phyloP scores from a whole-genome alignment of 139 green algal species.

The Chlamydomonas sp. region DNA sequence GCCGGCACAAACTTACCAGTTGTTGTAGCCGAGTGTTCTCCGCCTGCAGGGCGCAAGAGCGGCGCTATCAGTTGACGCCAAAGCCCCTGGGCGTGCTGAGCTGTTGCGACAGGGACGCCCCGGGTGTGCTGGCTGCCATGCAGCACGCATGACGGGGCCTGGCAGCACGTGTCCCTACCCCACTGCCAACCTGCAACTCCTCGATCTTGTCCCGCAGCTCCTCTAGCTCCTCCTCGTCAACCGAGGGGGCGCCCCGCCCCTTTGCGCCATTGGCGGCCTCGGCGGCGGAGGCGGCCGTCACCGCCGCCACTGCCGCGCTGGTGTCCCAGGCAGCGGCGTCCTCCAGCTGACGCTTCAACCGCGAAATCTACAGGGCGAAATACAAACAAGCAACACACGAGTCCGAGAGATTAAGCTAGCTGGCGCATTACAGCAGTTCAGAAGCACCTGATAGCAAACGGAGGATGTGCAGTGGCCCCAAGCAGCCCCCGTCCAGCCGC shows the following conservation, averaged over 20 bases:
- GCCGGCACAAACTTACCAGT: conserved; percentile 44
- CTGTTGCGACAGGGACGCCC: no score
- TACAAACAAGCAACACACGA: neutral
- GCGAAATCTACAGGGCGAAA: neutral
- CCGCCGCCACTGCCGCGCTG: neutral
- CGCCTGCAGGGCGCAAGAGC: neutral
- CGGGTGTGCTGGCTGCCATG: no score
- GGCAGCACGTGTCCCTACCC: no score
- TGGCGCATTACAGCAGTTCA: no score
- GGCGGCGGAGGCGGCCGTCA: neutral
- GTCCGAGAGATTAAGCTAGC: no score
- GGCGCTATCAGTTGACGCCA: no score
- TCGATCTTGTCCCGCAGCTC: conserved; percentile 39
- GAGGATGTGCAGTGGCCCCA: no score
- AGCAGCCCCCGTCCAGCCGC: conserved; percentile 12
- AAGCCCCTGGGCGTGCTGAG: no score
- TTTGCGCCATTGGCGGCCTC: neutral
- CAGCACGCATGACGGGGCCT: no score
- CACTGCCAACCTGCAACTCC: conserved; percentile 19
- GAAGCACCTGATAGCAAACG: no score
- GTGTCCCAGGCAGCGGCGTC: conserved; percentile 18
- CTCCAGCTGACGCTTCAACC: conserved; percentile 18
- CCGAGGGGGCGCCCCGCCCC: neutral
- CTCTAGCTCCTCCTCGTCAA: conserved; percentile 13
- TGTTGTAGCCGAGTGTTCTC: conserved; percentile 45